phyloP scores from a whole-genome alignment of 257 asterid species.

The Penstemon newberryi region DNA sequence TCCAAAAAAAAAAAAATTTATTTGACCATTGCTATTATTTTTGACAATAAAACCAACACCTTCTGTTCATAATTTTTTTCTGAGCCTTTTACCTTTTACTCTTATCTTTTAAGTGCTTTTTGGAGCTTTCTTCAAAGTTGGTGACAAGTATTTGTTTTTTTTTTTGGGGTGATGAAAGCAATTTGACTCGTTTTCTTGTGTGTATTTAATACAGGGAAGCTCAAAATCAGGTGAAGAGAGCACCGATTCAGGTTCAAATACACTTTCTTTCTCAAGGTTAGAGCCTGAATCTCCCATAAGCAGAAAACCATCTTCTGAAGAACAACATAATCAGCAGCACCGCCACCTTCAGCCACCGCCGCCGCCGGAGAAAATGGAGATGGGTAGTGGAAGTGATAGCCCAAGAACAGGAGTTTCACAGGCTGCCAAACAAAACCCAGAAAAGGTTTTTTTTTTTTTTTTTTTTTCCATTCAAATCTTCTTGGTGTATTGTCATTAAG shows the following conservation, averaged over 20 bases:
- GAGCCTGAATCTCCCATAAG: constrained; percentile 71
- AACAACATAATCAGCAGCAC: constrained; percentile 33
- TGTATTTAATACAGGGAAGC: constrained; percentile 51
- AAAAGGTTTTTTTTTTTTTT: constrained; percentile 47
- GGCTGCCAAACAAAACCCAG: constrained; percentile 45
- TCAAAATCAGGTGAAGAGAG: constrained; percentile 84
- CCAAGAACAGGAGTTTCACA: constrained; percentile 38
- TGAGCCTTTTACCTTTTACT: background rate
- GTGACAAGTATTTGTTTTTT: background rate
- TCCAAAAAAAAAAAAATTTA: background rate
- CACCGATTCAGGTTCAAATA: constrained; percentile 69
- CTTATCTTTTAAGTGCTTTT: constrained; percentile 27
- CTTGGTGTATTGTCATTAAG: background rate
- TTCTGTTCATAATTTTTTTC: no score
- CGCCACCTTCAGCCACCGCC: constrained; percentile 44
- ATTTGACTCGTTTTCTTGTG: constrained; percentile 33
- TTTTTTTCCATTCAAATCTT: background rate
- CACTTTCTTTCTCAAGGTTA: constrained; percentile 44
- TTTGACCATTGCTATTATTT: constrained; percentile 28
- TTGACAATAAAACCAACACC: constrained; percentile 14
- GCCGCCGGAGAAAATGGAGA: constrained; percentile 37
- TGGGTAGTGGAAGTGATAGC: constrained; percentile 48
- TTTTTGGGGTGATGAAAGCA: constrained; percentile 34
- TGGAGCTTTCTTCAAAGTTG: constrained; percentile 34
- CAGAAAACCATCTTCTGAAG: constrained; percentile 40